These are phyloP conservation scores for Cutaneotrichosporon spelunceum DNA, from an alignment of 1,284 basidiomycete genomes.

Conservation along the genomic window DNA sequence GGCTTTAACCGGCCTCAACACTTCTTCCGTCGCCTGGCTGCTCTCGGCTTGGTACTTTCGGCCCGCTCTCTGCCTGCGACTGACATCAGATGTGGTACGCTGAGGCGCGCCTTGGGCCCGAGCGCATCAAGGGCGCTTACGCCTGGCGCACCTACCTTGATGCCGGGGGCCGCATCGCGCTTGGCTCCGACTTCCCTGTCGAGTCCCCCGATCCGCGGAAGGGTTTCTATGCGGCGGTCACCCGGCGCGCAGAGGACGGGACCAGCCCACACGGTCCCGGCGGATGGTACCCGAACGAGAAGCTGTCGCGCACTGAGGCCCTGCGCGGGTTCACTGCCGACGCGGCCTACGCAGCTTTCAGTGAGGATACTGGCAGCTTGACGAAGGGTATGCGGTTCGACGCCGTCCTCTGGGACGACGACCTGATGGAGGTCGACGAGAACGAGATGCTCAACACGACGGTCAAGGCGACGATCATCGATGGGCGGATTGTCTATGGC, in stretches of 20 bases:
- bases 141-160: conserved; percentile 74
- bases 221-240: conserved; percentile 82
- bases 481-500: conserved; percentile 65
- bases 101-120: conserved; percentile 69
- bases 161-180: conserved; percentile 60
- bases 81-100: conserved; percentile 75
- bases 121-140: conserved; percentile 79
- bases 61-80: neutral
- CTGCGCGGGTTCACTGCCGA: conserved; percentile 73
- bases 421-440: conserved; percentile 67
- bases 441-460: conserved; percentile 66
- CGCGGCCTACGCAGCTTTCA: conserved; percentile 74
- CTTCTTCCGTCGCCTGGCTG: too few species aligned
- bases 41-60: neutral
- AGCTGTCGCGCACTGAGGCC: conserved; percentile 66
- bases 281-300: conserved; percentile 75
- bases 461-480: conserved; percentile 72
- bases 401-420: conserved; percentile 72
- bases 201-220: conserved; percentile 57
- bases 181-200: conserved; percentile 90
- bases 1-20: too few species aligned
- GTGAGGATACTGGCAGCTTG: conserved; percentile 63
- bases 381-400: conserved; percentile 75
- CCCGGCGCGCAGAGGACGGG: conserved; percentile 66
- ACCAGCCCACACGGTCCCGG: conserved; percentile 72